A percentile compares a stretch with the other conserved stretches of the same genome.
phyloP scores from a whole-genome alignment of 1,284 basidiomycete species.

The Leccinum ponderosum region DNA sequence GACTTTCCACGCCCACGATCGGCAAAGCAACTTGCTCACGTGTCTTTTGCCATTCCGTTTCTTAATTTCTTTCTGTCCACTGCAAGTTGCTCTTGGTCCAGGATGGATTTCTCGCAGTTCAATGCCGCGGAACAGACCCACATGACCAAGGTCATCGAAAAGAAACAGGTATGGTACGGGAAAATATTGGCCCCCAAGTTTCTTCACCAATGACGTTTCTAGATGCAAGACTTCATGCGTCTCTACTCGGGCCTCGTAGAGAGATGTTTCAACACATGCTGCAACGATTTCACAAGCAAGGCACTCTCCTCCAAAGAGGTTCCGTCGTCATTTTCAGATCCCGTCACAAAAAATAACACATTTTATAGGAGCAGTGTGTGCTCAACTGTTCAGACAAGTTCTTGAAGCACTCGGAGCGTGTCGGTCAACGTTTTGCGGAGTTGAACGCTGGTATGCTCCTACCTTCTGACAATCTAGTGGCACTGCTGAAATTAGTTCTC shows the following conservation, averaged over 20 bases:
- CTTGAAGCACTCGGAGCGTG: conserved; percentile 94
- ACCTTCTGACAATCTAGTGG: not conserved
- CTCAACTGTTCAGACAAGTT: conserved; percentile 90
- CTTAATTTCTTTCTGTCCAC: conserved; percentile 6
- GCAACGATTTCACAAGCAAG: conserved; percentile 97
- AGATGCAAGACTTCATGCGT: conserved; percentile 99
- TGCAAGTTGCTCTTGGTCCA: conserved; percentile 6
- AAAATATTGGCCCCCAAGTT: not conserved
- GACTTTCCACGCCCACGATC: conserved; percentile 9
- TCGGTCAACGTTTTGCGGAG: conserved; percentile 91
- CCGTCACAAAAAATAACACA: conserved; percentile 13
- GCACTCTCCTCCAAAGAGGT: conserved; percentile 94
- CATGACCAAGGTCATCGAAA: conserved; percentile 89
- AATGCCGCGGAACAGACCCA: conserved; percentile 87
- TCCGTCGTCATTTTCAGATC: conserved; percentile 17
- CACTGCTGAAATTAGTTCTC: conserved; percentile 6
- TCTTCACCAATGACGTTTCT: conserved; percentile 10
- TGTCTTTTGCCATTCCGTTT: conserved; percentile 6
- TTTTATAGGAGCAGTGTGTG: conserved; percentile 64
- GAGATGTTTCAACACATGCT: conserved; percentile 93
- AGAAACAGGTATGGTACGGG: conserved; percentile 75
- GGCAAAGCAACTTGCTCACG: conserved; percentile 16
- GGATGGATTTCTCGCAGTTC: conserved; percentile 89
- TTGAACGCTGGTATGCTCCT: conserved; percentile 77
- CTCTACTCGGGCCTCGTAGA: conserved; percentile 97